Percentiles rank a stretch among this genome's conserved stretches.
These are phyloP conservation scores for Racocetra persica DNA, from an alignment of 371 early-diverging fungal genomes.

Conservation along the genomic window DNA sequence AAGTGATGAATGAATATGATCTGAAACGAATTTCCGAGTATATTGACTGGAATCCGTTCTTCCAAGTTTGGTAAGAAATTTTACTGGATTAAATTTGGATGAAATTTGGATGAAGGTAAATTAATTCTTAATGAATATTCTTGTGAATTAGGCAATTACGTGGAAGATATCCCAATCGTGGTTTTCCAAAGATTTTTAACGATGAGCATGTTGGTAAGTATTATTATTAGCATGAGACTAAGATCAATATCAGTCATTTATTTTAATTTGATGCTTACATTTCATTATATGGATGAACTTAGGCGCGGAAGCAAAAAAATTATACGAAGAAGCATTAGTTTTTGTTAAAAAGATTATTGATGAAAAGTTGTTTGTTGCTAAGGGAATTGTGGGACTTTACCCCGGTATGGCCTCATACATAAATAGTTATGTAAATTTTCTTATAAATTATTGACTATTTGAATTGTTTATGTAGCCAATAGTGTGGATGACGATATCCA, in stretches of 20 bases:
- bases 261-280: not conserved
- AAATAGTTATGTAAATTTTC: not conserved
- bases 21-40: slow-evolving; percentile 72
- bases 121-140: not conserved
- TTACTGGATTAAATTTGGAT: not conserved
- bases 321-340: slow-evolving; percentile 83
- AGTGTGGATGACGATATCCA: slow-evolving; percentile 87
- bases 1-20: slow-evolving; percentile 77
- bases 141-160: slow-evolving; percentile 74
- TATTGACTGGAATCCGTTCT: slow-evolving; percentile 97
- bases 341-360: slow-evolving; percentile 82
- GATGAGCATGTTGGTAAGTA: slow-evolving; percentile 79
- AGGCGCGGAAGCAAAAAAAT: slow-evolving; percentile 85
- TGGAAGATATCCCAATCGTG: slow-evolving; percentile 94
- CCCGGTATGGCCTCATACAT: slow-evolving; percentile 52
- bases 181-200: slow-evolving; percentile 94
- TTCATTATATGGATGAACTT: not conserved
- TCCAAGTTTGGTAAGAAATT: slow-evolving; percentile 77
- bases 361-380: slow-evolving; percentile 71
- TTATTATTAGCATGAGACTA: not conserved
- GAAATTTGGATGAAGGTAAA: not conserved
- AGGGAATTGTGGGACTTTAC: slow-evolving; percentile 85
- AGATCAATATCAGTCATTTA: not conserved
- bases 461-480: slow-evolving; percentile 62
- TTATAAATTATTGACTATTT: too few species aligned